Conservation (phyloP, 306 rosid genomes). For the Acacia acuminata region DNA sequence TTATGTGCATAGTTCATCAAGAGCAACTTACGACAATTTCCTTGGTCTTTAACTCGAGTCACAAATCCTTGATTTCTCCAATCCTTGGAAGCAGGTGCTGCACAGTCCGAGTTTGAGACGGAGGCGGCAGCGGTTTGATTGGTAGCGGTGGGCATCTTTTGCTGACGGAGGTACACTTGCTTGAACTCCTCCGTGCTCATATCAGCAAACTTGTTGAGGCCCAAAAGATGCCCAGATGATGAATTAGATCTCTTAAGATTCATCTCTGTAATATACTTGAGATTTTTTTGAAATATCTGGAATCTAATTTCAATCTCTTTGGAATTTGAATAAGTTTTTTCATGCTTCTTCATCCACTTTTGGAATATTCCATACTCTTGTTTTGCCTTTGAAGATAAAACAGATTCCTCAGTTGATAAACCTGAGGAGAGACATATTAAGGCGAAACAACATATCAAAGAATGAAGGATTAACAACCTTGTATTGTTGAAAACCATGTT, state of each 20-base stretch:
- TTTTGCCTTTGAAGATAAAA: slow-evolving; percentile 33
- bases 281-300: slow-evolving; percentile 45
- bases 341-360: slow-evolving; percentile 44
- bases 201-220: slow-evolving; percentile 57
- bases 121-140: neutral
- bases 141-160: neutral
- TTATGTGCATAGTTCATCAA: neutral
- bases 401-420: neutral
- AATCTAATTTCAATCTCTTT: slow-evolving; percentile 47
- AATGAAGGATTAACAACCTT: neutral
- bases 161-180: slow-evolving; percentile 1
- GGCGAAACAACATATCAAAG: neutral
- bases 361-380: slow-evolving; percentile 41
- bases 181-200: slow-evolving; percentile 52
- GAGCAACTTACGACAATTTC: slow-evolving; percentile 25
- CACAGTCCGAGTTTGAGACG: neutral
- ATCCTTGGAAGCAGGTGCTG: slow-evolving; percentile 43
- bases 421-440: slow-evolving; percentile 30
- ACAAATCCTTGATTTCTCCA: slow-evolving; percentile 60
- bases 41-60: slow-evolving; percentile 51
- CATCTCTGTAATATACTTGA: slow-evolving; percentile 44
- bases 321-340: slow-evolving; percentile 35
- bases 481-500: neutral
- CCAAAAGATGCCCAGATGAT: slow-evolving; percentile 26
- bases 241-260: slow-evolving; percentile 36